These are phyloP conservation scores for Lumnitzera littorea DNA, from an alignment of 345 rosid species.

Conservation along the genomic window DNA sequence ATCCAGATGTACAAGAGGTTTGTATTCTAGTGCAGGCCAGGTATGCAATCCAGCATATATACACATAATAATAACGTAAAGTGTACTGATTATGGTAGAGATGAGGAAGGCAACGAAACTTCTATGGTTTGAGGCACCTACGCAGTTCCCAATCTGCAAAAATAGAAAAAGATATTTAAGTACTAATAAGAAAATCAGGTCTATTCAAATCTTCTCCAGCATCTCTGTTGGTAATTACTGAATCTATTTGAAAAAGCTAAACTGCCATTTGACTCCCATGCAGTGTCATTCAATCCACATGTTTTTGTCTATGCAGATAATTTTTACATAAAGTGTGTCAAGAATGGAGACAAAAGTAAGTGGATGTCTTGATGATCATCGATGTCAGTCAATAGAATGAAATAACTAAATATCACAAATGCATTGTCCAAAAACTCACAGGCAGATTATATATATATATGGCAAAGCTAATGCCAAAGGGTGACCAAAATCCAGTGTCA, in stretches of 20 bases:
- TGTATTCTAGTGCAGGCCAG: conserved; percentile 40
- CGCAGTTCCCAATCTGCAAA: conserved; percentile 93
- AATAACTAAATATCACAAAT: too few species aligned
- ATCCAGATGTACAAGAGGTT: conserved; percentile 6
- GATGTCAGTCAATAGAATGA: too few species aligned
- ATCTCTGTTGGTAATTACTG: neutral
- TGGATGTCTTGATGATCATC: too few species aligned
- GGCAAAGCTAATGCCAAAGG: too few species aligned
- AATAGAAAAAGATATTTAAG: neutral
- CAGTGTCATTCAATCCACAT: too few species aligned
- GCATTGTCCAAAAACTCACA: too few species aligned
- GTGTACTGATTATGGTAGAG: conserved; percentile 45
- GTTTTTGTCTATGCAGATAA: too few species aligned
- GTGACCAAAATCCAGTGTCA: too few species aligned
- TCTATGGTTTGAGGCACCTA: conserved; percentile 81
- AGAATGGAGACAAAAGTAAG: too few species aligned
- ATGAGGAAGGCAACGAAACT: conserved; percentile 61
- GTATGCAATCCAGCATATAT: conserved; percentile 32
- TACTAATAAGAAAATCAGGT: neutral
- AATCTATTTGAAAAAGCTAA: neutral
- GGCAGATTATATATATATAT: too few species aligned
- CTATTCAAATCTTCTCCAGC: neutral
- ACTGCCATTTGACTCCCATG: neutral
- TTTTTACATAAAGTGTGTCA: too few species aligned
- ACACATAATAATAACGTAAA: conserved; percentile 39